These are phyloP conservation scores for Auricularia sp. DNA, from an alignment of 768 basidiomycete species.

Conservation along the genomic window DNA sequence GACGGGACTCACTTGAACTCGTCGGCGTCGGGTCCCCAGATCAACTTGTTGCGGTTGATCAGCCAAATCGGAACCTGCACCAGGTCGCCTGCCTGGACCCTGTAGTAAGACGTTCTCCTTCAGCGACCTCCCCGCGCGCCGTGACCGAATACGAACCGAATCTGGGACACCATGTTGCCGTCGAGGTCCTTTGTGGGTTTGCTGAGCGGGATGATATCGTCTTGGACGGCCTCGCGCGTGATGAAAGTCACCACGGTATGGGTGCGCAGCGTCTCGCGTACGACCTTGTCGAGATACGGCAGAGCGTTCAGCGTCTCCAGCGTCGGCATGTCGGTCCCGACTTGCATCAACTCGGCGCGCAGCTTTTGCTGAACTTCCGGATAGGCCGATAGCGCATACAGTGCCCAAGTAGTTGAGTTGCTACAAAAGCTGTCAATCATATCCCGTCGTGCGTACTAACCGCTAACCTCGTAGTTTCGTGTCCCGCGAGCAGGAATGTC, in stretches of 20 bases:
- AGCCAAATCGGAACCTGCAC: too few species aligned
- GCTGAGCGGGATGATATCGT: slow-evolving; percentile 44
- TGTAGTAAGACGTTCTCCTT: too few species aligned
- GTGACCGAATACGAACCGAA: slow-evolving; percentile 7
- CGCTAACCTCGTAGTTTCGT: slow-evolving; percentile 18
- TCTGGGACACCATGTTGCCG: slow-evolving; percentile 11
- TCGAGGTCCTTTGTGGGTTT: slow-evolving; percentile 19
- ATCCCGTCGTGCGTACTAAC: too few species aligned
- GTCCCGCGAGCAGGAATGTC: slow-evolving; percentile 45
- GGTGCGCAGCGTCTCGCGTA: slow-evolving; percentile 47
- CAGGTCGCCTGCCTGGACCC: too few species aligned
- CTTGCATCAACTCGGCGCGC: slow-evolving; percentile 13
- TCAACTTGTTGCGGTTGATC: too few species aligned
- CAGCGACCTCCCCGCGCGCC: too few species aligned
- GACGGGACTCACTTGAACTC: too few species aligned
- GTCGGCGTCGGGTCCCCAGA: too few species aligned
- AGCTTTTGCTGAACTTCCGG: slow-evolving; percentile 21
- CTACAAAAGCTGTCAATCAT: not conserved
- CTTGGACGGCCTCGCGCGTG: slow-evolving; percentile 19
- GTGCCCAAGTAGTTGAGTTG: slow-evolving; percentile 20
- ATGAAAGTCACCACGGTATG: slow-evolving; percentile 47
- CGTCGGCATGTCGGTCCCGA: slow-evolving; percentile 7
- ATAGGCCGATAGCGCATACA: slow-evolving; percentile 25
- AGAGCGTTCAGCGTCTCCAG: slow-evolving; percentile 29
- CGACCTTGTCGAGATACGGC: slow-evolving; percentile 50